Conservation (phyloP, 1,284 basidiomycete species). For the Apiotrichum siamense region DNA sequence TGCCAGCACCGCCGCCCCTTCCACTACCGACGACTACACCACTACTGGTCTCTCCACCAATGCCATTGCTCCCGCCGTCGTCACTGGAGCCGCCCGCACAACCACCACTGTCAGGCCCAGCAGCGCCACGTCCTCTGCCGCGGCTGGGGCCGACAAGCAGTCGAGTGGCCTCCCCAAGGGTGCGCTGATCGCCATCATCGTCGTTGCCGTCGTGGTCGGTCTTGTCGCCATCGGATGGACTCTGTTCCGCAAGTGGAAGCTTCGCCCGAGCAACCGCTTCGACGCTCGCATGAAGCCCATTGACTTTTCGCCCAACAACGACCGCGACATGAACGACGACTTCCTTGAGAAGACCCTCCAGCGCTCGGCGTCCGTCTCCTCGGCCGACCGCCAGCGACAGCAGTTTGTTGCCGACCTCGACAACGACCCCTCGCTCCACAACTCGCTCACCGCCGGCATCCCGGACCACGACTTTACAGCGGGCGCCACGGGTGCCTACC, state of each 20-base stretch:
- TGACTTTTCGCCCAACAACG: conserved; percentile 70
- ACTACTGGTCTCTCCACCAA: no score
- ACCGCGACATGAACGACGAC: conserved; percentile 39
- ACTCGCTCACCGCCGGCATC: conserved; percentile 28
- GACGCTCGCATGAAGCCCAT: conserved; percentile 57
- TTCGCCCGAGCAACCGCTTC: conserved; percentile 69
- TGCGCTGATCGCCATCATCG: conserved; percentile 65
- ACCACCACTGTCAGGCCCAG: conserved; percentile 11
- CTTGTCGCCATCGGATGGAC: conserved; percentile 70
- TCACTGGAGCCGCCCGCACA: background rate
- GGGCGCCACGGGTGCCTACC: conserved; percentile 39
- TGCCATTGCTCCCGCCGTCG: no score
- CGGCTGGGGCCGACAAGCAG: conserved; percentile 15
- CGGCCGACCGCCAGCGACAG: conserved; percentile 38
- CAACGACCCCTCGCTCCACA: conserved; percentile 16
- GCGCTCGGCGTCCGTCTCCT: conserved; percentile 29
- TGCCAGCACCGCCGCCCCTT: background rate
- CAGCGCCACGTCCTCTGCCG: conserved; percentile 6
- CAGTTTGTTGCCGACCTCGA: conserved; percentile 39
- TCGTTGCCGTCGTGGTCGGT: conserved; percentile 62
- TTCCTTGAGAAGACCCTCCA: conserved; percentile 41
- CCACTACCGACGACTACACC: background rate
- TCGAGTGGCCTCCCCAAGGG: conserved; percentile 49
- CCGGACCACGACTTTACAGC: conserved; percentile 71
- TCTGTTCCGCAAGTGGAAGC: conserved; percentile 84